Percentiles rank a stretch among this genome's conserved stretches.
Evolutionary conservation across 1,284 basidiomycete species (phyloP).

Genomic region (Marasmius tenuissimus): DNA sequence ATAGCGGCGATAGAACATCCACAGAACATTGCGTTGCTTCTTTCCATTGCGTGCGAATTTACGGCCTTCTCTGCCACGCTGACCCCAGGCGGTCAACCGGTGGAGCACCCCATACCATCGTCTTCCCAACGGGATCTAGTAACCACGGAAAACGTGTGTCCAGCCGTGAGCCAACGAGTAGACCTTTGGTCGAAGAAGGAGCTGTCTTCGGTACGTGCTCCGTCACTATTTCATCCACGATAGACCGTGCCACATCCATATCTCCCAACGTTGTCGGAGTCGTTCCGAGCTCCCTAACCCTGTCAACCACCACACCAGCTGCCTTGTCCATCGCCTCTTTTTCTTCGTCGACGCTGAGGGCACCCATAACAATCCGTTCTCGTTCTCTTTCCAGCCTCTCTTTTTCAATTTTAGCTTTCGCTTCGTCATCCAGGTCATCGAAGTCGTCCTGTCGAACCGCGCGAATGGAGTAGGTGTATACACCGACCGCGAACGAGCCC

Average conservation of each 20-base stretch:
- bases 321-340: slow-evolving; percentile 26
- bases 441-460: slow-evolving; percentile 95
- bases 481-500: slow-evolving; percentile 75
- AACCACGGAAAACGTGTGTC: slow-evolving; percentile 47
- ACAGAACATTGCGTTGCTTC: background rate
- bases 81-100: slow-evolving; percentile 57
- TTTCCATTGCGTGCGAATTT: background rate
- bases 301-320: slow-evolving; percentile 11
- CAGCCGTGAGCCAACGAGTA: slow-evolving; percentile 44
- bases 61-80: slow-evolving; percentile 10
- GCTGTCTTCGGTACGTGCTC: background rate
- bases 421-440: slow-evolving; percentile 81
- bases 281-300: slow-evolving; percentile 1
- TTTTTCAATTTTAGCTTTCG: slow-evolving; percentile 38
- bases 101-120: slow-evolving; percentile 70
- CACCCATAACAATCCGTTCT: slow-evolving; percentile 14
- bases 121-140: slow-evolving; percentile 59
- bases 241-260: background rate
- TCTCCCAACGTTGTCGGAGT: background rate
- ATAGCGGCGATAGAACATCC: too few species aligned
- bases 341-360: slow-evolving; percentile 25
- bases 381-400: slow-evolving; percentile 18
- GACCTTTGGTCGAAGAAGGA: slow-evolving; percentile 25
- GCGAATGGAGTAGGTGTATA: slow-evolving; percentile 92
- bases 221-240: background rate